Conservation (phyloP, 1,284 basidiomycete species). For the Cutaneotrichosporon spelunceum region DNA sequence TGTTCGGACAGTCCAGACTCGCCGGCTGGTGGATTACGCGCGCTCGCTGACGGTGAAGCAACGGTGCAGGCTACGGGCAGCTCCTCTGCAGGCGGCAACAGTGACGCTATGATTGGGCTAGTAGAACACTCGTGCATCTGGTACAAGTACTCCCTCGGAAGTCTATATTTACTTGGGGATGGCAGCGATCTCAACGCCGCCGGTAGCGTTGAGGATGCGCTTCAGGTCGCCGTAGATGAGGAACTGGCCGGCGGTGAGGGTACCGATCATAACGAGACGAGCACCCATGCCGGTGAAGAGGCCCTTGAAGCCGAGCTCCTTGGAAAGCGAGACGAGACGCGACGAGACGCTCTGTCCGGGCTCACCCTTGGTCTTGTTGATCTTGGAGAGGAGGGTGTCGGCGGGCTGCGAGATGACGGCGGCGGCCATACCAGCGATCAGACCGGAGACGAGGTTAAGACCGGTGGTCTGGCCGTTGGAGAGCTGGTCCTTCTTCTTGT, state of each 20-base stretch:
- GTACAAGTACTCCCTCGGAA: slow-evolving; percentile 2
- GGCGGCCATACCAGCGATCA: slow-evolving; percentile 60
- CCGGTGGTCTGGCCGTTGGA: slow-evolving; percentile 47
- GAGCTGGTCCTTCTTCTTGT: slow-evolving; percentile 55
- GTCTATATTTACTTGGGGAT: slow-evolving; percentile 39
- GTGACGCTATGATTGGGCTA: neutral
- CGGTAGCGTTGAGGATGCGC: slow-evolving; percentile 54
- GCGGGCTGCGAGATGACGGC: slow-evolving; percentile 61
- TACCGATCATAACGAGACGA: slow-evolving; percentile 56
- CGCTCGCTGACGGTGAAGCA: too few species aligned
- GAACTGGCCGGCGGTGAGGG: slow-evolving; percentile 57
- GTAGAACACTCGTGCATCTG: slow-evolving; percentile 2
- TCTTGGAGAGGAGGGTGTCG: slow-evolving; percentile 58
- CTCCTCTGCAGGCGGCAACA: too few species aligned
- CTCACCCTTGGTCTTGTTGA: slow-evolving; percentile 60
- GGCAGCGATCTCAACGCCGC: slow-evolving; percentile 52
- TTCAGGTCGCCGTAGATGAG: slow-evolving; percentile 57
- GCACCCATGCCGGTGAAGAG: slow-evolving; percentile 56
- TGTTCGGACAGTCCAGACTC: too few species aligned
- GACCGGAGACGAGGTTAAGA: slow-evolving; percentile 54
- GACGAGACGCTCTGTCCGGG: slow-evolving; percentile 56
- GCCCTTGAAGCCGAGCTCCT: slow-evolving; percentile 55
- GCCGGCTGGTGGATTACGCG: too few species aligned
- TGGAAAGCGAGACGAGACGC: slow-evolving; percentile 54
- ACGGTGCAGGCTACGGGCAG: too few species aligned